phyloP scores from a whole-genome alignment of 78 protist species.

The Bodo saltans region DNA sequence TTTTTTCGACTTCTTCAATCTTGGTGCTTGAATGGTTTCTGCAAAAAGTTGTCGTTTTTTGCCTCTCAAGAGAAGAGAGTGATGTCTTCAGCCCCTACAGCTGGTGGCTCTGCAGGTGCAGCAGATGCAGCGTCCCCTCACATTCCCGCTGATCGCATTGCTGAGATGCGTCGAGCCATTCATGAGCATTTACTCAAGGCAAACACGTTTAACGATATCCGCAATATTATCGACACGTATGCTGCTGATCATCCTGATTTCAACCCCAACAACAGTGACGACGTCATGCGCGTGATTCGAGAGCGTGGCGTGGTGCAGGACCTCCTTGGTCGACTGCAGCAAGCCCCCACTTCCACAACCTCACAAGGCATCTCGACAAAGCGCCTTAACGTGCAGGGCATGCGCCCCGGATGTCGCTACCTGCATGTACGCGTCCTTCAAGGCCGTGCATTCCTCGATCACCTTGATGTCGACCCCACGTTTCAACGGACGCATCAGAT shows the following conservation, averaged over 20 bases:
- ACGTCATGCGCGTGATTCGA: neutral
- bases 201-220: neutral
- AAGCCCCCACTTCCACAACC: neutral
- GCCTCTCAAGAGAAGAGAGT: no score
- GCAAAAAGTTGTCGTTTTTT: no score
- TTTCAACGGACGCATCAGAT: neutral
- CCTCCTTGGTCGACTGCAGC: neutral
- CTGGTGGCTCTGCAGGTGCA: no score
- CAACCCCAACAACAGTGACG: neutral
- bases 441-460: conserved; percentile 32
- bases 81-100: no score
- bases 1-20: no score
- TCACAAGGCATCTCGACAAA: no score
- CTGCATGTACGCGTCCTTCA: conserved; percentile 30
- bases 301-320: neutral
- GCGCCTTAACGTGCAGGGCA: no score
- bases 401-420: neutral
- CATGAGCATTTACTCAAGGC: neutral
- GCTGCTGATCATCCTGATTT: neutral
- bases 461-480: neutral
- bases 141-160: neutral
- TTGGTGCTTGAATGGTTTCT: no score
- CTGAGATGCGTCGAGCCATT: neutral
- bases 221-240: neutral
- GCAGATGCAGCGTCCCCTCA: no score